Base-by-base conservation (phyloP, 179 eudicot genomes). In the Patellifolia procumbens region DNA sequence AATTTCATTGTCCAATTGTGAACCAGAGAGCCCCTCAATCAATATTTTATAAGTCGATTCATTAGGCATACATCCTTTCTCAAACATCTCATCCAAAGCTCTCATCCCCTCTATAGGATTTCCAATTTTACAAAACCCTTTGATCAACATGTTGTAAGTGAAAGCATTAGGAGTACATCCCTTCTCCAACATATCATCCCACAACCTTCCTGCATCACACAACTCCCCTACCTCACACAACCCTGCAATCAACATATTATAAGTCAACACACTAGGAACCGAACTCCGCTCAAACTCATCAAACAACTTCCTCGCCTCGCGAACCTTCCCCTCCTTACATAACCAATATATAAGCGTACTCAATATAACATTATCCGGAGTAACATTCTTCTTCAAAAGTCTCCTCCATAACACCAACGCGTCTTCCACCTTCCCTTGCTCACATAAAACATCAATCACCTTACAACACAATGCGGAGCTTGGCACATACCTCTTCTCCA, bases 111-210 rank as follows among this genome's bases (percentile, higher is more conserved):
- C 98, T 67, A 73, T 85, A 13, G 88, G 87, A 74, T 86, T 87
- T 51, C 95, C 97, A 69, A 73, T 85, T 80, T 87, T 88, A 84
- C 93, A 93, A 63, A 93, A 92, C 45, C 96, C 97, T 59, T 88
- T 86, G 52, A 93, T 90, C 80, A 92, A 70, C 88, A 90, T 81
- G 73, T 87, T 86, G 75, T 90, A 92, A 13, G 96, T 92, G 66
- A 87, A 92, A 66, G 88, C 77, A 87, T 88, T 92, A 15, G 98
- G 95, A 45, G 19, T 20, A 55, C 88, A 87, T 64, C 89, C 86
- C 80, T 87, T 90, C 74, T 88, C 97, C 78, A 88, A 88, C 98
- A 93, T 93, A 77, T 88, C 86, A 79, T 93, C 97, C 95, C 90
- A 92, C 81, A 93, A 81, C 78, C 88, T 87, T 72, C 83, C 95